Evolutionary conservation across 2,329 filamentous ascomycete genomes (phyloP).

Genomic region (Ramularia collo-cygni): DNA sequence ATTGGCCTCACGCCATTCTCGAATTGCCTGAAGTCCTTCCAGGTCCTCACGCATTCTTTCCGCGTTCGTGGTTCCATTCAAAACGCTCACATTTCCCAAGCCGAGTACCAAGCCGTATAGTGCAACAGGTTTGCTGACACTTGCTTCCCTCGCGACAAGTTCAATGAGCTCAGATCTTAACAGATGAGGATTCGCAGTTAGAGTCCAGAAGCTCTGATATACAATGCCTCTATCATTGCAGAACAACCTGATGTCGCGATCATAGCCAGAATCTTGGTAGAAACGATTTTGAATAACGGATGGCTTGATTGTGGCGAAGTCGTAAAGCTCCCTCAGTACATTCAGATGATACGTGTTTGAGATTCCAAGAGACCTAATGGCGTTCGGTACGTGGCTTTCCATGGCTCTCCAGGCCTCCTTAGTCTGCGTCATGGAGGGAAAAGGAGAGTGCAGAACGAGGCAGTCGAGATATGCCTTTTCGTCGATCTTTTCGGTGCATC

Average conservation of each 20-base stretch:
- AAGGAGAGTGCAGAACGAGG: constrained; percentile 53
- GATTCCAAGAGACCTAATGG: constrained; percentile 63
- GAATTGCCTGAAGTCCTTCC: constrained; percentile 31
- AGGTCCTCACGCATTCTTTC: constrained; percentile 49
- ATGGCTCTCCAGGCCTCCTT: constrained; percentile 60
- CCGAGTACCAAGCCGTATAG: constrained; percentile 52
- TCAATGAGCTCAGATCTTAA: constrained; percentile 43
- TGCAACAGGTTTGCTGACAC: constrained; percentile 42
- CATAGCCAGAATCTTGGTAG: constrained; percentile 52
- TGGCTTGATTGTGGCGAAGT: constrained; percentile 44
- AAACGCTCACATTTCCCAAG: constrained; percentile 42
- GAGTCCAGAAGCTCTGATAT: constrained; percentile 57
- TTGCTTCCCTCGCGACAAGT: constrained; percentile 40
- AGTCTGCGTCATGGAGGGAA: constrained; percentile 46
- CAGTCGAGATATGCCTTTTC: constrained; percentile 49
- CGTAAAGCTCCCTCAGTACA: constrained; percentile 49
- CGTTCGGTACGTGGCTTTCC: constrained; percentile 58
- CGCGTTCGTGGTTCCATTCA: constrained; percentile 52
- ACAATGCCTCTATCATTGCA: constrained; percentile 47
- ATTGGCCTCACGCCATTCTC: constrained; percentile 8
- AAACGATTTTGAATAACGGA: constrained; percentile 73
- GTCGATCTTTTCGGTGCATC: constrained; percentile 31
- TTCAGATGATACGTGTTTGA: constrained; percentile 59
- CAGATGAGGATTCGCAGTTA: constrained; percentile 52
- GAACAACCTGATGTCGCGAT: constrained; percentile 52